Evolutionary conservation across 1,284 basidiomycete species (phyloP).

Genomic region (Entoloma clypeatum): DNA sequence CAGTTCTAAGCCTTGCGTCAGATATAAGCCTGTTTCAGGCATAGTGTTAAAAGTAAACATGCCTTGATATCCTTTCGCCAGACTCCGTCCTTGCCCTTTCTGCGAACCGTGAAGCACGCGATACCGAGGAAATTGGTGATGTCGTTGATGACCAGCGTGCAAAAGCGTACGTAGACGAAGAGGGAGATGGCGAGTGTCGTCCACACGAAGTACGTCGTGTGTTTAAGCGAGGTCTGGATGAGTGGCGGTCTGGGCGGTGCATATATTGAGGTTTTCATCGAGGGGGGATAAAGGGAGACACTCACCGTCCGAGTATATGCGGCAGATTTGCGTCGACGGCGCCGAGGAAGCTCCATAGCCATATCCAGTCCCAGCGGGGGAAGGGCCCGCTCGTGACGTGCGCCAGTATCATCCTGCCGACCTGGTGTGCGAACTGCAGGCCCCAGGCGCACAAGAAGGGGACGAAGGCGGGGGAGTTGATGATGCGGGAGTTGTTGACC

Average conservation of each 20-base stretch:
- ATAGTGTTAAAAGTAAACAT: too few species aligned
- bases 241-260: conserved; percentile 51
- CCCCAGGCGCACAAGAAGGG: conserved; percentile 93
- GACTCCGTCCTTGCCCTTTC: conserved; percentile 69
- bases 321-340: conserved; percentile 83
- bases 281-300: conserved; percentile 19
- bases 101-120: conserved; percentile 86
- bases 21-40: too few species aligned
- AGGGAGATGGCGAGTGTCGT: conserved; percentile 64
- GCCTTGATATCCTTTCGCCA: conserved; percentile 43
- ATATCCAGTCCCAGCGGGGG: conserved; percentile 85
- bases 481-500: conserved; percentile 50
- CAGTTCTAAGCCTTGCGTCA: background rate
- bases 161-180: conserved; percentile 76
- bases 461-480: conserved; percentile 69
- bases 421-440: conserved; percentile 80
- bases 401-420: conserved; percentile 89
- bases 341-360: conserved; percentile 77
- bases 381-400: conserved; percentile 87
- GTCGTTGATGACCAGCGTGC: conserved; percentile 76
- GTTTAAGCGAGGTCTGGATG: conserved; percentile 60
- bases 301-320: conserved; percentile 63
- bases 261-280: conserved; percentile 1
- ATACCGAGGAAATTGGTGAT: conserved; percentile 87
- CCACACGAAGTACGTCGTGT: conserved; percentile 67